Percentiles rank a stretch among this genome's conserved stretches.
These are phyloP conservation scores for Albifimbria verrucaria DNA, from an alignment of 2,329 filamentous ascomycete species.

Conservation along the genomic window DNA sequence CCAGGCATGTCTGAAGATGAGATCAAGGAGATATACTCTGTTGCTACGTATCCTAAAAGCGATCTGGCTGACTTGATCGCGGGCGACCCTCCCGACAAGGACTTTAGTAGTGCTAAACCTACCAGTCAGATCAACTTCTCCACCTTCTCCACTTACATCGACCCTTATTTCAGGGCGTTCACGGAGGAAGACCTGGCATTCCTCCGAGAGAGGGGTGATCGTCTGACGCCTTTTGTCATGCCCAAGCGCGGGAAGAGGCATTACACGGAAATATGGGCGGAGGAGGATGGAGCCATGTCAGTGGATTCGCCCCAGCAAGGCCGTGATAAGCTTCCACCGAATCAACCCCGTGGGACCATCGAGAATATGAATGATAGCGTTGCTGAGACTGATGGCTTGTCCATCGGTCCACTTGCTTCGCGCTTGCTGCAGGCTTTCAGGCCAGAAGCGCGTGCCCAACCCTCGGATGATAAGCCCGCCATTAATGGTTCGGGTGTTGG, in stretches of 20 bases:
- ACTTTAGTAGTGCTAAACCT: conserved; percentile 93
- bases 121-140: conserved; percentile 90
- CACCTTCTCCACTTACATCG: conserved; percentile 89
- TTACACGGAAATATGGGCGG: conserved; percentile 89
- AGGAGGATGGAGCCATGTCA: conserved; percentile 81
- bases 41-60: conserved; percentile 75
- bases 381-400: conserved; percentile 86
- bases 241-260: conserved; percentile 79
- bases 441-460: conserved; percentile 62
- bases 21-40: conserved; percentile 82
- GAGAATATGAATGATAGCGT: conserved; percentile 83
- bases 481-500: conserved; percentile 50
- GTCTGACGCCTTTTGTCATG: conserved; percentile 78
- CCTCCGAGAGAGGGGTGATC: conserved; percentile 83
- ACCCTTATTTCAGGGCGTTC: conserved; percentile 85
- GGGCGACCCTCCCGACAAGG: conserved; percentile 85
- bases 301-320: conserved; percentile 63
- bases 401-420: conserved; percentile 79
- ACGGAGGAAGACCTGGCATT: conserved; percentile 94
- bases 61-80: conserved; percentile 84
- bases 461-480: conserved; percentile 54
- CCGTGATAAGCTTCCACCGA: conserved; percentile 67
- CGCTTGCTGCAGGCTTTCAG: conserved; percentile 78
- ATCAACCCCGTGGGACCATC: conserved; percentile 80
- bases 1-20: conserved; percentile 80